Evolutionary conservation across 2,329 filamentous ascomycete species (phyloP).

Genomic region (Pseudovirgaria hyperparasitica): DNA sequence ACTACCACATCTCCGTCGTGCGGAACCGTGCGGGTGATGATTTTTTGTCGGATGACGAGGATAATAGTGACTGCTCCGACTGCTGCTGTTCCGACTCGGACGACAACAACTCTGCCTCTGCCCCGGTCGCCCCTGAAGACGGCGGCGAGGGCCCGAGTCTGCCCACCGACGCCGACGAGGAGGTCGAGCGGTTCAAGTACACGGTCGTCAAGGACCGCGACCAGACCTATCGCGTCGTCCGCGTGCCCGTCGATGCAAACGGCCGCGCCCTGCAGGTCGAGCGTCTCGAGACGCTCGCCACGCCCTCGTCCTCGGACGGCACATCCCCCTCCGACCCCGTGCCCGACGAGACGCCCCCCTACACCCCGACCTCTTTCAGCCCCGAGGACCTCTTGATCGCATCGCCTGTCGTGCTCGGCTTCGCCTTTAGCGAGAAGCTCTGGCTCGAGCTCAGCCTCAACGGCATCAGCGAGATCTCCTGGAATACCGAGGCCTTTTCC

Average conservation of each 20-base stretch:
- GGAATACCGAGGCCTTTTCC: slow-evolving; percentile 73
- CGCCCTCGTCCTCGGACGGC: background rate
- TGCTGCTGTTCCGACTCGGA: slow-evolving; percentile 39
- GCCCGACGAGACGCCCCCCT: slow-evolving; percentile 25
- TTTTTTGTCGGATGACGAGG: slow-evolving; percentile 39
- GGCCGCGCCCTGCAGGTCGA: slow-evolving; percentile 42
- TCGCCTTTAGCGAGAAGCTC: slow-evolving; percentile 75
- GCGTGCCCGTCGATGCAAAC: slow-evolving; percentile 43
- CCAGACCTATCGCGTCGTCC: slow-evolving; percentile 37
- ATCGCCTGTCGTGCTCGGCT: slow-evolving; percentile 74
- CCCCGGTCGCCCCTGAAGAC: slow-evolving; percentile 11
- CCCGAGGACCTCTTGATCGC: slow-evolving; percentile 78
- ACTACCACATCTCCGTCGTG: slow-evolving; percentile 66
- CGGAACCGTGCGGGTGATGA: slow-evolving; percentile 56
- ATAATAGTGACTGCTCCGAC: slow-evolving; percentile 28
- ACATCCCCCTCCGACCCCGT: slow-evolving; percentile 1
- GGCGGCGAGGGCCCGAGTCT: slow-evolving; percentile 3
- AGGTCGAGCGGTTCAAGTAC: slow-evolving; percentile 22
- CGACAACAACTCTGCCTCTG: slow-evolving; percentile 28
- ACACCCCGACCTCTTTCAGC: slow-evolving; percentile 46
- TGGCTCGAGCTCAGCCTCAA: slow-evolving; percentile 84
- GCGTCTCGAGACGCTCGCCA: slow-evolving; percentile 42
- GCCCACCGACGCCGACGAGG: slow-evolving; percentile 14
- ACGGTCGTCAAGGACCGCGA: slow-evolving; percentile 34
- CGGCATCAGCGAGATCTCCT: slow-evolving; percentile 65